Evolutionary conservation across 2,329 filamentous ascomycete species (phyloP), one percentile per base, ranked within the genome.

Genomic region (Phoma sp.): DNA sequence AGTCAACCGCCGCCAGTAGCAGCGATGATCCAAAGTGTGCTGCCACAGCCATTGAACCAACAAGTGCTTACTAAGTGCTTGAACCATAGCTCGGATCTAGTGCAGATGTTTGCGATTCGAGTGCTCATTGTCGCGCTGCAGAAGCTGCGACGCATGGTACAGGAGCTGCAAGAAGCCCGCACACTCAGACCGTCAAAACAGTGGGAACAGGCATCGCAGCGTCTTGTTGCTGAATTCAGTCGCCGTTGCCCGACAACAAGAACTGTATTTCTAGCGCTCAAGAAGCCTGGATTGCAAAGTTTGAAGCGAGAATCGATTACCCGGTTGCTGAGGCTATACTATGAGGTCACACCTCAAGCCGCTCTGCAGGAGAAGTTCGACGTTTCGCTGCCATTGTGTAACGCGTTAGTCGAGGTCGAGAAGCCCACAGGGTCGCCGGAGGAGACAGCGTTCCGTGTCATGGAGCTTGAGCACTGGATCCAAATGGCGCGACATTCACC

Each of bases 281-380:
- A 89, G 58, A 82, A 84, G 52, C 86, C 90, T 20, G 83, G 86
- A 34, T 84, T 87, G 17, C 88, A 93, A 58, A 75, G 89, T 25
- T 80, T 96, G 56, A 91, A 93, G 67, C 85, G 89, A 53, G 90
- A 96, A 66, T 87, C 91, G 18, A 82, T 88, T n/a, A 89, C 89
- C 53, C 88, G 90, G 61, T 78, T 97, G 17, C 76, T 99, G 32
- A 83, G 87, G 14, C 81, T 93, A n/a, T 98, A 96, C 76, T 96
- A 96, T 71, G 87, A 93, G 69, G 82, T 90, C 2, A 83, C 92
- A 7, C 93, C 95, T 2, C 87, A 91, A 55, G 80, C 91, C 20
- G 92, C 92, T 1, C 80, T 96, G 12, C 87, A 89, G 60, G 89
- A 92, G 63, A 95, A 90, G 61, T 95, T 97, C 66, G 95, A 98